A percentile compares a stretch with the other conserved stretches of the same genome.
Evolutionary conservation across 2,329 filamentous ascomycete species (phyloP).

Genomic region (Talaromyces funiculosus): DNA sequence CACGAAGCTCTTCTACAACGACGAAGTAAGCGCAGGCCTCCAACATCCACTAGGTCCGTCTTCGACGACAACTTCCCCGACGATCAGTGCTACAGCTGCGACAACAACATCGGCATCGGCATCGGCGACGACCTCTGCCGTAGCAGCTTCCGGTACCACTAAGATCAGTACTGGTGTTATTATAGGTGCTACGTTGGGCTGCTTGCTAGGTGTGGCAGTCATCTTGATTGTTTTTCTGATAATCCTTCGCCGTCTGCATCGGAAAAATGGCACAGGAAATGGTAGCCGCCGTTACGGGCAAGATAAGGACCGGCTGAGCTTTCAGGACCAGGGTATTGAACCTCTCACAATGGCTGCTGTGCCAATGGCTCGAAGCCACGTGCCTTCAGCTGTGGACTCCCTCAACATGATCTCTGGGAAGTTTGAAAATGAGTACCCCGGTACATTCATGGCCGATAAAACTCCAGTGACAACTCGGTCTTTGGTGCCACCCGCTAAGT

Average conservation of each 20-base stretch:
- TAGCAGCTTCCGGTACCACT: conserved; percentile 18
- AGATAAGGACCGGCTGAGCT: conserved; percentile 52
- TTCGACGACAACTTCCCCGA: conserved; percentile 21
- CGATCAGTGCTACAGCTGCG: conserved; percentile 28
- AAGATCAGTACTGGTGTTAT: conserved; percentile 49
- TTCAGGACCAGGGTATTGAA: conserved; percentile 42
- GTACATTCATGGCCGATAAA: conserved; percentile 21
- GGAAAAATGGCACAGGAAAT: conserved; percentile 48
- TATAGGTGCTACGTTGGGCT: conserved; percentile 74
- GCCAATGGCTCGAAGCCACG: conserved; percentile 42
- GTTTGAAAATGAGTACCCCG: conserved; percentile 24
- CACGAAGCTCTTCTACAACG: conserved; percentile 54
- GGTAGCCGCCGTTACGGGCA: conserved; percentile 39
- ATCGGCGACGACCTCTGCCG: conserved; percentile 25
- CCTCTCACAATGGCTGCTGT: conserved; percentile 38
- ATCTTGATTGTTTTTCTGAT: conserved; percentile 69
- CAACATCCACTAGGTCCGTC: conserved; percentile 26
- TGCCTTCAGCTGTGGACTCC: conserved; percentile 34
- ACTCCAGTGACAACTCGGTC: conserved; percentile 3
- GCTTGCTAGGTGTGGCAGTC: conserved; percentile 67
- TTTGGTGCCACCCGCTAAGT: conserved; percentile 18
- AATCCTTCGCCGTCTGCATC: conserved; percentile 57
- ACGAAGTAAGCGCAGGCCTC: conserved; percentile 15
- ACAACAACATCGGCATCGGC: conserved; percentile 25
- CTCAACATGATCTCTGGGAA: conserved; percentile 38